phyloP scores from a whole-genome alignment of 805 yeast genomes.

The Metschnikowia matae region DNA sequence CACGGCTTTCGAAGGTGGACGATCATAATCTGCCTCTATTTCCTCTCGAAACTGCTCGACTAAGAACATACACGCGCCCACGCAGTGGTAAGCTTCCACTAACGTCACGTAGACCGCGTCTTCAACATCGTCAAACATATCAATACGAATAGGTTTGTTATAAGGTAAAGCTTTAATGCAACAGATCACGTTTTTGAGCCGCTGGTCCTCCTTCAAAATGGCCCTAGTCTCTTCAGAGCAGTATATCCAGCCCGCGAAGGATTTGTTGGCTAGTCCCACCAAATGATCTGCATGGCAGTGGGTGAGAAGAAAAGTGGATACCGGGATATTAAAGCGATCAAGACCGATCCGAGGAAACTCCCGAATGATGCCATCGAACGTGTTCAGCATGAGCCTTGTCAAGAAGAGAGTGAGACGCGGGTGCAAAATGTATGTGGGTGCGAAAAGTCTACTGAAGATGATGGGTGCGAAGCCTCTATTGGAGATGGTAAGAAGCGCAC shows the following conservation, averaged over 20 bases:
- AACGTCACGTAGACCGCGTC: slow-evolving; percentile 33
- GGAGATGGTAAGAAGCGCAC: neutral
- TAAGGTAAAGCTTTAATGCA: slow-evolving; percentile 19
- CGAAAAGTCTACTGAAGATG: neutral
- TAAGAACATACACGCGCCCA: slow-evolving; percentile 55
- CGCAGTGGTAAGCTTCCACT: slow-evolving; percentile 54
- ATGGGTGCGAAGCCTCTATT: neutral
- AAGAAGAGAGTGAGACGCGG: slow-evolving; percentile 4
- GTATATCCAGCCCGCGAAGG: slow-evolving; percentile 40
- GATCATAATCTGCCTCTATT: neutral
- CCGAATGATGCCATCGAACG: slow-evolving; percentile 39
- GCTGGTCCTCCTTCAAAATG: slow-evolving; percentile 20
- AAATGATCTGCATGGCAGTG: slow-evolving; percentile 57
- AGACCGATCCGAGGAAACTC: slow-evolving; percentile 49
- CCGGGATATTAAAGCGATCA: slow-evolving; percentile 28
- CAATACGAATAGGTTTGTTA: slow-evolving; percentile 19
- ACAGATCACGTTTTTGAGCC: slow-evolving; percentile 17
- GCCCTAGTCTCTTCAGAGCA: slow-evolving; percentile 42
- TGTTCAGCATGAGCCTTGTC: slow-evolving; percentile 13
- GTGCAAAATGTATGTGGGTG: slow-evolving; percentile 9
- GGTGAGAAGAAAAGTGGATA: slow-evolving; percentile 35
- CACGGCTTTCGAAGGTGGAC: slow-evolving; percentile 23
- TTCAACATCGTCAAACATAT: slow-evolving; percentile 14
- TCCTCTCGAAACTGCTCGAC: slow-evolving; percentile 24
- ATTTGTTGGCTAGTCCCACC: slow-evolving; percentile 40